A percentile compares a stretch with the other conserved stretches of the same genome.
Evolutionary conservation across 140 eudicot genomes (phyloP).

Genomic region (Flaveria floridana): DNA sequence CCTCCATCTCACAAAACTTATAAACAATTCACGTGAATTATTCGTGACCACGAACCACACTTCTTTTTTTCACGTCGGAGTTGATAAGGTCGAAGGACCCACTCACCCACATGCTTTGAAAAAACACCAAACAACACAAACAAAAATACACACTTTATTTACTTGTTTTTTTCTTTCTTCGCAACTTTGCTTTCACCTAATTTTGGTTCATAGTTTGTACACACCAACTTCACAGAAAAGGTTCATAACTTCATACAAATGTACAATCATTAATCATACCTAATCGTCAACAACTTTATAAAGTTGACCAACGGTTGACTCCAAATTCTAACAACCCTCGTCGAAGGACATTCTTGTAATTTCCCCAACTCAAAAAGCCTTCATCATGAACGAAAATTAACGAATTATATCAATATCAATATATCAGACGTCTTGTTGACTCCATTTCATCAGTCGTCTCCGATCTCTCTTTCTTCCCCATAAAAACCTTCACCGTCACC

Average conservation of each 20-base stretch:
- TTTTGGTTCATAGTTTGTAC: not conserved
- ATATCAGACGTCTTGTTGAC: not conserved
- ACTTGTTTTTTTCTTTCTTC: not conserved
- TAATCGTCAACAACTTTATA: not conserved
- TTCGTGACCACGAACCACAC: no score
- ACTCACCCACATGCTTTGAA: no score
- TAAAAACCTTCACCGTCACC: not conserved
- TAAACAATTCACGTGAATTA: no score
- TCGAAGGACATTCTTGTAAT: constrained; percentile 10
- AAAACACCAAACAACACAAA: not conserved
- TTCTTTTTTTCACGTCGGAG: no score
- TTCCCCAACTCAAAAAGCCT: constrained; percentile 8
- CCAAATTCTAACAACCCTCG: not conserved
- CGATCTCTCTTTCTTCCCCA: not conserved
- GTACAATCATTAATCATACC: not conserved
- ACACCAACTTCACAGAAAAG: not conserved
- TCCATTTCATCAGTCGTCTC: not conserved
- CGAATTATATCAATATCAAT: not conserved
- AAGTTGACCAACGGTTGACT: constrained; percentile 18
- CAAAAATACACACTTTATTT: not conserved
- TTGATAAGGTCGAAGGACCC: no score
- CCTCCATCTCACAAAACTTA: no score
- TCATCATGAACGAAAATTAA: constrained; percentile 17
- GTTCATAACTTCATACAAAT: no score
- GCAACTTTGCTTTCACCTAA: not conserved